phyloP scores from a whole-genome alignment of 495 filamentous ascomycete genomes.

The Trichoderma asperelloides region DNA sequence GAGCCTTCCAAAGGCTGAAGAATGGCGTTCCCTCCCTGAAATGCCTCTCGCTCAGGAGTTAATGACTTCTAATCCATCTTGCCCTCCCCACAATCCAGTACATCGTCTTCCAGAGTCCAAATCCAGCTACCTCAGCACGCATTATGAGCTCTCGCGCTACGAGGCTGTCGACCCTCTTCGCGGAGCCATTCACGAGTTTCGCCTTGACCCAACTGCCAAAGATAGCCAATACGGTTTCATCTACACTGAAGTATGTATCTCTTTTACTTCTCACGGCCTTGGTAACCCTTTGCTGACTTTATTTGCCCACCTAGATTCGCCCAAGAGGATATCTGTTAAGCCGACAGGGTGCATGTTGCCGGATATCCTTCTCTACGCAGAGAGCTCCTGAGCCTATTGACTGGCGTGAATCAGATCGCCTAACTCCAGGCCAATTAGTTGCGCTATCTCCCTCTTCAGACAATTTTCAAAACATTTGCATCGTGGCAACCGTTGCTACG shows the following conservation, averaged over 20 bases:
- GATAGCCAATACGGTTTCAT: conserved; percentile 52
- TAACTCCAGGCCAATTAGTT: conserved; percentile 61
- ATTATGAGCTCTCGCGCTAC: conserved; percentile 17
- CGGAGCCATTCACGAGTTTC: conserved; percentile 44
- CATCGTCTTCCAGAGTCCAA: not conserved
- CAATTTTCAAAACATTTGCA: conserved; percentile 54
- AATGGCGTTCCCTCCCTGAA: too few relatives aligned
- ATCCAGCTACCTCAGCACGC: not conserved
- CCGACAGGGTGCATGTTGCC: conserved; percentile 51
- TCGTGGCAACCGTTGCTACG: conserved; percentile 65
- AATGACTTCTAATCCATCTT: not conserved
- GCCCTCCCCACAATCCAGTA: not conserved
- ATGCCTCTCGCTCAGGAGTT: too few relatives aligned
- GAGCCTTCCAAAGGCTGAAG: too few relatives aligned
- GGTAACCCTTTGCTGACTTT: conserved; percentile 7
- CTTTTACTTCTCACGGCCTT: not conserved
- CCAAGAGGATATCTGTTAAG: conserved; percentile 56
- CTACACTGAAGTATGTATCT: conserved; percentile 59
- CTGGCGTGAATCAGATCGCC: conserved; percentile 68
- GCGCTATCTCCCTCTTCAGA: conserved; percentile 59
- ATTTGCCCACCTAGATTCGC: conserved; percentile 44
- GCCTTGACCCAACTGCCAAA: conserved; percentile 34
- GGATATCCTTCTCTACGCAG: conserved; percentile 61
- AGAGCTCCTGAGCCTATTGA: conserved; percentile 59
- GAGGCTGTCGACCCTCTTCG: conserved; percentile 53